Base-by-base conservation (phyloP, 805 yeast genomes). In the Groenewaldozyma salmanticensis region DNA sequence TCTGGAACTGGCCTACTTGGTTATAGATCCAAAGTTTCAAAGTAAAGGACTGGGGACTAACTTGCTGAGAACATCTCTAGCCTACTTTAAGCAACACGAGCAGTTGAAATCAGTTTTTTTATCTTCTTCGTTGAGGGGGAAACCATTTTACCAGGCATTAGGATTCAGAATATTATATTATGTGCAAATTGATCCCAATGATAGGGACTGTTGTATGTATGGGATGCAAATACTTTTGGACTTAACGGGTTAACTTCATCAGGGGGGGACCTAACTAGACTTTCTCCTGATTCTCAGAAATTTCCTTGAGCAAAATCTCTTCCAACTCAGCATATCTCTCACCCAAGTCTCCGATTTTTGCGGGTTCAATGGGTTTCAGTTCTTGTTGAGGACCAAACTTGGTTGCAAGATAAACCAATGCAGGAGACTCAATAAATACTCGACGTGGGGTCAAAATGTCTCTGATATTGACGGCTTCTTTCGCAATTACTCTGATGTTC, bases 401-500 rank as follows among this genome's bases (percentile, higher is more conserved):
- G 19, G 33, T 43, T 11, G 54, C 74, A 44, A 77, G 65, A 52
- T 74, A 67, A 61, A 84, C 94, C 47, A 87, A 71, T 1, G 95
- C 88, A 19, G 66, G 66, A 51, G 74, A 65, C 61, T 86, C 95
- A 44, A 87, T 72, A 51, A 75, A 75, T 44, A 87, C 66, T 49
- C 85, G 72, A 53, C 81, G 74, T 11, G 96, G 90, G 62, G 77
- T 81, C 47, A 88, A 72, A 39, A 88, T 54, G 58, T 87, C 95
- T 62, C 88, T 77, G 16, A 88, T 90, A 57, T 81, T 83, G 29
- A 86, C 75, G 18, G 80, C 81, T 54, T 85, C 94, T 58, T 81
- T 79, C 48, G 77, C 74, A 46, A 82, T 62, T 27, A 87, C 76
- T 45, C 72, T 80, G 35, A 83, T 73, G 52, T 72, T 75, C 22